Evolutionary conservation across 1,284 basidiomycete species (phyloP).

Genomic region (Coriolopsis trogii): DNA sequence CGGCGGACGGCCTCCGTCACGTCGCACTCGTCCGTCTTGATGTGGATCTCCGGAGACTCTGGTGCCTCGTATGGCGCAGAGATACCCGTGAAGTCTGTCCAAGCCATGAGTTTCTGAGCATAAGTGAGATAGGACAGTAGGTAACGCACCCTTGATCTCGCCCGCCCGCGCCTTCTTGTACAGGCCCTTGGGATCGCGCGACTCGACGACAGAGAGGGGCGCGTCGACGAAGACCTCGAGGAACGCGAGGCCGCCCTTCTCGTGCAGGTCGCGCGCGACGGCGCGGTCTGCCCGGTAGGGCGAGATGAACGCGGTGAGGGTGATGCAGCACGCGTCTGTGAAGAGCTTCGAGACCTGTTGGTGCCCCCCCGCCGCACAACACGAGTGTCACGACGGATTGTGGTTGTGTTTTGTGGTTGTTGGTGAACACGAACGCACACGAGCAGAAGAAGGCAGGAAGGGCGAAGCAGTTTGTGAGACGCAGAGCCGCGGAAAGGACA

Average conservation of each 20-base stretch:
- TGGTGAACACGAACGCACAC: too few species aligned
- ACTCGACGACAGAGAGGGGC: conserved; percentile 86
- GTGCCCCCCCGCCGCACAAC: too few species aligned
- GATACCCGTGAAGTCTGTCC: conserved; percentile 95
- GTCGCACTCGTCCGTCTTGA: conserved; percentile 83
- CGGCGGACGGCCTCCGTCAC: conserved; percentile 81
- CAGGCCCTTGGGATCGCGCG: conserved; percentile 95
- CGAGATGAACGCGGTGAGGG: conserved; percentile 97
- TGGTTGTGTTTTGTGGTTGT: too few species aligned
- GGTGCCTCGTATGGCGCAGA: conserved; percentile 97
- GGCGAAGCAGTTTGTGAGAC: not conserved
- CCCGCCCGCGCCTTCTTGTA: conserved; percentile 98
- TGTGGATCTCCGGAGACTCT: conserved; percentile 86
- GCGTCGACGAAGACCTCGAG: conserved; percentile 97
- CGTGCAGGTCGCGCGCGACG: conserved; percentile 85
- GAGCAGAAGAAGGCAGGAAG: not conserved
- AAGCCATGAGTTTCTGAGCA: not conserved
- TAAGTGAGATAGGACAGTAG: not conserved
- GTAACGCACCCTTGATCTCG: conserved; percentile 85
- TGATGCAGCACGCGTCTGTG: conserved; percentile 83
- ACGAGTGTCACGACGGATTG: too few species aligned
- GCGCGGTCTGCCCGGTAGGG: conserved; percentile 92
- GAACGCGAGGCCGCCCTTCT: conserved; percentile 76
- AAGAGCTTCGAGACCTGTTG: conserved; percentile 98
- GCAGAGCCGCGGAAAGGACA: not conserved